phyloP scores from a whole-genome alignment of 495 filamentous ascomycete species.

The Hyaloscypha bicolor region DNA sequence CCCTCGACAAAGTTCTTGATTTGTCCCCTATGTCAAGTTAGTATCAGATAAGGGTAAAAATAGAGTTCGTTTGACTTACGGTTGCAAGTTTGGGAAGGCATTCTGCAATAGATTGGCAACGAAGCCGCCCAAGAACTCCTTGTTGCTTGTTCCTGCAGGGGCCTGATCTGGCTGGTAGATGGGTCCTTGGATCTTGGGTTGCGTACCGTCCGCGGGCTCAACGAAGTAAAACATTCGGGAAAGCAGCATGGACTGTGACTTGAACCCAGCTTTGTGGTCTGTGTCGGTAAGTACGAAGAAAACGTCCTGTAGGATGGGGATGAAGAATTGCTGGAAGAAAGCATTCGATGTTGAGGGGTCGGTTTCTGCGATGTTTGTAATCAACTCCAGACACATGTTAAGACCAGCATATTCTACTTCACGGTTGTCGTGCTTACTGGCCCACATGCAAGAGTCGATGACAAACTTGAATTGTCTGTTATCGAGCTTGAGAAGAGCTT shows the following conservation, averaged over 20 bases:
- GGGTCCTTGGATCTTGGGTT: conserved; percentile 86
- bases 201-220: conserved; percentile 57
- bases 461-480: conserved; percentile 97
- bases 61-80: conserved; percentile 57
- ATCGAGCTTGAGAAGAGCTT: conserved; percentile 87
- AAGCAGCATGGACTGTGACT: conserved; percentile 89
- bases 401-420: conserved; percentile 97
- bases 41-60: conserved; percentile 24
- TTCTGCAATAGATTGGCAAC: conserved; percentile 83
- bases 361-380: conserved; percentile 95
- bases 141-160: conserved; percentile 78
- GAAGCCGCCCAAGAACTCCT: conserved; percentile 85
- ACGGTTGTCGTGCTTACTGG: conserved; percentile 98
- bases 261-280: conserved; percentile 99
- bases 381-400: conserved; percentile 97
- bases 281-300: conserved; percentile 98
- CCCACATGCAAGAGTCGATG: conserved; percentile 99
- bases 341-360: conserved; percentile 81
- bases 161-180: conserved; percentile 85
- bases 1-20: conserved; percentile 86
- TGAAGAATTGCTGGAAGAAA: conserved; percentile 97
- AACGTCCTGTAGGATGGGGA: conserved; percentile 93
- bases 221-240: conserved; percentile 97
- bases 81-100: conserved; percentile 91
- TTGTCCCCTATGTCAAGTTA: conserved; percentile 66